These are phyloP conservation scores for Rhypophila decipiens DNA, from an alignment of 495 filamentous ascomycete genomes.

Conservation along the genomic window DNA sequence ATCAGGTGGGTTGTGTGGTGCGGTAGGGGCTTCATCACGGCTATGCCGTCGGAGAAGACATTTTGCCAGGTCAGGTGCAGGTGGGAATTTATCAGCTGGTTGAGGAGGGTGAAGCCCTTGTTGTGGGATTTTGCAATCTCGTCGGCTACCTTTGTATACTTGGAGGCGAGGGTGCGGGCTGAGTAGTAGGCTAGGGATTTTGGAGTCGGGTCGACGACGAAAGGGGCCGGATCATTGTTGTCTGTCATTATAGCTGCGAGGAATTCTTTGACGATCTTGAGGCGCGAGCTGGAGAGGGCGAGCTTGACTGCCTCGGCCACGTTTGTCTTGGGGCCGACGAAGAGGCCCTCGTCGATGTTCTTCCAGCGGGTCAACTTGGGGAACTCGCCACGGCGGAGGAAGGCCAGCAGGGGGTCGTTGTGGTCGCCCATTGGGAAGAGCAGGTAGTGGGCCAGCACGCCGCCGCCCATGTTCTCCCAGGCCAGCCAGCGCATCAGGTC, in stretches of 20 bases:
- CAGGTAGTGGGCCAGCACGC: slow-evolving; percentile 70
- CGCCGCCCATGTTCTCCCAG: slow-evolving; percentile 89
- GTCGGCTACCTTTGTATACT: slow-evolving; percentile 61
- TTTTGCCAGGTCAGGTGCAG: slow-evolving; percentile 82
- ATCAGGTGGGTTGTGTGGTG: slow-evolving; percentile 66
- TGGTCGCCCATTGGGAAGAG: slow-evolving; percentile 80
- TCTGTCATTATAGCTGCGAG: slow-evolving; percentile 43
- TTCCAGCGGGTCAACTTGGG: slow-evolving; percentile 70
- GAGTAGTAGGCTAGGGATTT: slow-evolving; percentile 75
- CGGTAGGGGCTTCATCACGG: slow-evolving; percentile 70
- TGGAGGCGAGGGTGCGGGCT: slow-evolving; percentile 46
- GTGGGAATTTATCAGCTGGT: slow-evolving; percentile 74
- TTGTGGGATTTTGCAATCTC: slow-evolving; percentile 49
- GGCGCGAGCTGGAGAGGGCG: slow-evolving; percentile 48
- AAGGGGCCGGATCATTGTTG: slow-evolving; percentile 37
- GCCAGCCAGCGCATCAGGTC: slow-evolving; percentile 85
- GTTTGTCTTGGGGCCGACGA: slow-evolving; percentile 59
- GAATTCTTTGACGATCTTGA: slow-evolving; percentile 52
- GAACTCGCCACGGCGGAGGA: slow-evolving; percentile 67
- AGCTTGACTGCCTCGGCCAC: slow-evolving; percentile 63
- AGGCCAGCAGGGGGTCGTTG: slow-evolving; percentile 64
- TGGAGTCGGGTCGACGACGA: slow-evolving; percentile 57
- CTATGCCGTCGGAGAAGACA: slow-evolving; percentile 64
- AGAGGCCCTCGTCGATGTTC: slow-evolving; percentile 62
- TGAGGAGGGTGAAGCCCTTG: slow-evolving; percentile 56